Conservation (phyloP, 1,139 yeast species). For the Hansenula sp. region DNA sequence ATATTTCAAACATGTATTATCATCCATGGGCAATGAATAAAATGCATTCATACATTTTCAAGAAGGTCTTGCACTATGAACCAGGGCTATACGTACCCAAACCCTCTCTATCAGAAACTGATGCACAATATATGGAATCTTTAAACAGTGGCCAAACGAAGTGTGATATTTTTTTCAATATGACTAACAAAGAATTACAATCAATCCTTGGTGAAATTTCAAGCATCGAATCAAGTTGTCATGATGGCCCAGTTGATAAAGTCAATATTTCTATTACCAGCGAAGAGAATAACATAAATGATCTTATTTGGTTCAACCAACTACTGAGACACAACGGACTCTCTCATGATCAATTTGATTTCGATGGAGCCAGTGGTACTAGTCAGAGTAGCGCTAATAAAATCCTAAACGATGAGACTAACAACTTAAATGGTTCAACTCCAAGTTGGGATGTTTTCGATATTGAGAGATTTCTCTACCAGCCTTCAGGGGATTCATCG, state of each 20-base stretch:
- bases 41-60: slow-evolving; percentile 1
- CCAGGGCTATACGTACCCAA: background rate
- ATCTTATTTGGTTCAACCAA: background rate
- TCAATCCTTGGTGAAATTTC: background rate
- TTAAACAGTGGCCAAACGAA: background rate
- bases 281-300: background rate
- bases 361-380: background rate
- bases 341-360: background rate
- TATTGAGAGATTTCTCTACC: background rate
- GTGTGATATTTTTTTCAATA: background rate
- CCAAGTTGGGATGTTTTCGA: background rate
- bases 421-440: background rate
- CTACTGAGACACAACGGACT: background rate
- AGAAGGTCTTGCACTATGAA: background rate
- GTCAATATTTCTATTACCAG: background rate
- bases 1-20: slow-evolving; percentile 4
- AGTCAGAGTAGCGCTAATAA: too few relatives aligned
- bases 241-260: background rate
- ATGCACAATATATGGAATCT: background rate
- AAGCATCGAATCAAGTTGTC: background rate
- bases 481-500: background rate
- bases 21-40: slow-evolving; percentile 3
- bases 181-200: background rate
- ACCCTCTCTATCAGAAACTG: background rate
- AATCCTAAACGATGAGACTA: too few relatives aligned